Conservation (phyloP, 805 yeast species). For the Tanozyma kutaoensis region DNA sequence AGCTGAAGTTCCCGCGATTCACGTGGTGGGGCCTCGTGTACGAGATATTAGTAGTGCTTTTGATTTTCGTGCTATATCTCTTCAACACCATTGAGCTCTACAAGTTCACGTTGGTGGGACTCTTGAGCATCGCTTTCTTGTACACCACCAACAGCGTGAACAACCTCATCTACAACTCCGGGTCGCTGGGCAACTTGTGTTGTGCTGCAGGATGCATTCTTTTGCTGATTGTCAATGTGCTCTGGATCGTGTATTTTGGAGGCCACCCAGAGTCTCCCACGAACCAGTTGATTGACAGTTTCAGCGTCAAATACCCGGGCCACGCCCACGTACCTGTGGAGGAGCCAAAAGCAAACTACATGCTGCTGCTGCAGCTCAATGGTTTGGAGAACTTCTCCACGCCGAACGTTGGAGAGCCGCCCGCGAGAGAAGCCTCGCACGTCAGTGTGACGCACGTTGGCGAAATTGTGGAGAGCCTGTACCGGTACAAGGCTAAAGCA, state of each 20-base stretch:
- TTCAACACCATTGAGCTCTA: conserved; percentile 59
- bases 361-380: conserved; percentile 43
- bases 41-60: conserved; percentile 47
- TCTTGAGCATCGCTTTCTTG: conserved; percentile 52
- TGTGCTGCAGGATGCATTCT: conserved; percentile 89
- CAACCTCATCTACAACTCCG: conserved; percentile 52
- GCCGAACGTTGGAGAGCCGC: no score
- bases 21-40: conserved; percentile 96
- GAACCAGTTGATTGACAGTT: conserved; percentile 75
- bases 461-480: conserved; percentile 16
- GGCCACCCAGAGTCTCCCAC: conserved; percentile 83
- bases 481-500: conserved; percentile 79
- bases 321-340: no score
- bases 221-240: conserved; percentile 63
- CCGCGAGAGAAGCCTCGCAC: conserved; percentile 16
- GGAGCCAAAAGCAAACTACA: conserved; percentile 20
- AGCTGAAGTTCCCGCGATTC: conserved; percentile 53
- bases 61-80: conserved; percentile 38
- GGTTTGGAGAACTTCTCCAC: conserved; percentile 45
- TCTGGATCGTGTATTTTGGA: conserved; percentile 86
- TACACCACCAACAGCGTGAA: conserved; percentile 81
- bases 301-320: conserved; percentile 7
- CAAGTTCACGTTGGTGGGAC: conserved; percentile 42
- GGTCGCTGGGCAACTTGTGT: conserved; percentile 56
- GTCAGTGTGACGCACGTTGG: conserved; percentile 4